Base-by-base conservation (phyloP, 2,329 filamentous ascomycete species). In the Lachnellula cervina region DNA sequence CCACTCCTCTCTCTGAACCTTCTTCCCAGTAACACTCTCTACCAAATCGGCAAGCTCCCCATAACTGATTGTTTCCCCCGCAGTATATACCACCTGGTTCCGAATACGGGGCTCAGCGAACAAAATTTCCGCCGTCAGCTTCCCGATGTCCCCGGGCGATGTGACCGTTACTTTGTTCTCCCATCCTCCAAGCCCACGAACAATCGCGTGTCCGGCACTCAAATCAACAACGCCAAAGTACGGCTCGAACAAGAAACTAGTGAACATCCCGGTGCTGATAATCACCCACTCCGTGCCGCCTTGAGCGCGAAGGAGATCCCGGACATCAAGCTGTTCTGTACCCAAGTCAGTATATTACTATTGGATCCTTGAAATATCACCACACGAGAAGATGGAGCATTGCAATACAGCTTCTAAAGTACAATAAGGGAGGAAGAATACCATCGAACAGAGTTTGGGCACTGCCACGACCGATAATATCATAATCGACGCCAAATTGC, bases 401-500 rank as follows among this genome's bases (percentile, higher is more conserved):
- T 28, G 25, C 25, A 28, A 28, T 28, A 28, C 7, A 28, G 5
- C 25, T 28, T 1, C 25, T 8, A 28, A 28, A 28, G 25, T 28
- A 9, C 25, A 28, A 28, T 8, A 28, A 8, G 25, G 25, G 6
- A 2, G 6, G 25, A 8, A 28, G 8, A 28, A 28, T 28, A 28
- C 25, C 86, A 56, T 84, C 84, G 62, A 89, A 89, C 14, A 89
- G 65, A 35, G 83, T 79, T 68, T 88, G 84, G 44, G 80, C 73
- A 25, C 79, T 81, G 0, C 80, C 79, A 0, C 72, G 68, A 0
- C 84, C 83, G 16, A 88, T 81, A 28, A 73, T 67, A 55, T 89
- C 85, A 69, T 89, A 90, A 66, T 90, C 83, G 23, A 88, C 80
- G 0, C 87, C 87, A 67, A 85, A 89, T 68, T 90, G 86, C 87